Conservation (phyloP, 768 basidiomycete genomes). For the Lactarius psammicola region DNA sequence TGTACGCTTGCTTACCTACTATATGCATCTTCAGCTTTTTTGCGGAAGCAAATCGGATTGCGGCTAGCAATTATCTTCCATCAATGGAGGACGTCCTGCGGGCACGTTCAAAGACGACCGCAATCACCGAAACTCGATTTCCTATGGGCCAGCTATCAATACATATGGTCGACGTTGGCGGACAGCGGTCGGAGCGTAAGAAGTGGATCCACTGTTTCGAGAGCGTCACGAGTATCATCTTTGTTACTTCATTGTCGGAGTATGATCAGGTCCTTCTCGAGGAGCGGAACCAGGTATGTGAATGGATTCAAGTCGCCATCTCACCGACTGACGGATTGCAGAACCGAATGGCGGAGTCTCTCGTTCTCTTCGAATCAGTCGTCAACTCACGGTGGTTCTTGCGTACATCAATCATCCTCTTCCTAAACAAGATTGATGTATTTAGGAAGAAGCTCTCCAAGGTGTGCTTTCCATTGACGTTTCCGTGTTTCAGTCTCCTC, state of each 20-base stretch:
- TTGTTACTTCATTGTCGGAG: slow-evolving; percentile 71
- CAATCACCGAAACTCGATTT: slow-evolving; percentile 87
- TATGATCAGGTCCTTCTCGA: slow-evolving; percentile 73
- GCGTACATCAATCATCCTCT: slow-evolving; percentile 63
- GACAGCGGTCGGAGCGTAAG: slow-evolving; percentile 59
- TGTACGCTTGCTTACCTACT: background rate
- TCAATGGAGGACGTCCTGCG: slow-evolving; percentile 86
- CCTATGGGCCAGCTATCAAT: slow-evolving; percentile 58
- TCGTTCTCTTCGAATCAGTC: slow-evolving; percentile 71
- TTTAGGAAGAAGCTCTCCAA: slow-evolving; percentile 73
- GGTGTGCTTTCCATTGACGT: slow-evolving; percentile 26
- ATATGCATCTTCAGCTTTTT: slow-evolving; percentile 63
- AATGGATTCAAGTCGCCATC: background rate
- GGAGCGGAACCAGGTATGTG: slow-evolving; percentile 60
- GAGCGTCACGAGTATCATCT: slow-evolving; percentile 74
- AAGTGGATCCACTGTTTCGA: slow-evolving; percentile 69
- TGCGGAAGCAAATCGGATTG: slow-evolving; percentile 79
- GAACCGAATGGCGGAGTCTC: slow-evolving; percentile 78
- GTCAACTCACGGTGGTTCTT: slow-evolving; percentile 81
- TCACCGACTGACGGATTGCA: slow-evolving; percentile 31
- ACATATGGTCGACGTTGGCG: slow-evolving; percentile 77
- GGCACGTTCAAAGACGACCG: slow-evolving; percentile 85
- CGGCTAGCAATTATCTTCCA: slow-evolving; percentile 74
- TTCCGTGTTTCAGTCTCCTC: too few species aligned
- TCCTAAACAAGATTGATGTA: slow-evolving; percentile 71